Evolutionary conservation across 202 grass and related monocot species (phyloP), one percentile per base, ranked within the genome.

Genomic region (Panicum hallii): DNA sequence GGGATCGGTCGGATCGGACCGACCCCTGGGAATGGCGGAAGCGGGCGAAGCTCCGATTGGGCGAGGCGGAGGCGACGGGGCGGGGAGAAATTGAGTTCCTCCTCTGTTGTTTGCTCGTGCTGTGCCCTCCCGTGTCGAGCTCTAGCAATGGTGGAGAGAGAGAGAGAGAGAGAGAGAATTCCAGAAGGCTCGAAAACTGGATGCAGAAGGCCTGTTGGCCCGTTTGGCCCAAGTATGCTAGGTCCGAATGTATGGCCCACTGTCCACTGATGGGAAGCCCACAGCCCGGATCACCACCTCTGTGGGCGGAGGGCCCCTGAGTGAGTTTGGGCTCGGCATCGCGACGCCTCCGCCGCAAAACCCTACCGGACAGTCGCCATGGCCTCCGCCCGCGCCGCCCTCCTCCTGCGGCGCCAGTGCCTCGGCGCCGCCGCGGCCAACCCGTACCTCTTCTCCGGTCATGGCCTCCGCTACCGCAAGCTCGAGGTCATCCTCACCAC

Each of bases 401-500:
- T 94, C 41, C 52, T 13, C 22, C 88, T 90, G 56, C 83, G 81
- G 60, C 78, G 78, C 70, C 64, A 81, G 40, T 44, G 22, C 73
- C 57, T 58, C 77, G 64, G 69, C 38, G 56, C 56, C n/a, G 56
- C 79, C 11, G 22, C 57, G 16, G 79, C 83, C n/a, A 98, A 98
- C 55, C 93, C 93, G 14, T 7, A 87, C 16, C 79, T 98, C 16
- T 98, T 95, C 83, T 74, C 86, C 40, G 89, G 43, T n/a, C 93
- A 95, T 20, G 95, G 95, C 2, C 90, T 95, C 45, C 89, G 95
- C 7, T 87, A 84, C 63, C 90, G 92, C 40, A 94, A 93, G 85
- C 87, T 97, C 26, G 95, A 97, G 75, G 92, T 94, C 76, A 94
- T 97, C 82, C 95, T 94, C 74, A 94, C 95, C 73, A 97, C 73